Evolutionary conservation across 305 asterid species (phyloP).

Genomic region (Fraxinus velutina): DNA sequence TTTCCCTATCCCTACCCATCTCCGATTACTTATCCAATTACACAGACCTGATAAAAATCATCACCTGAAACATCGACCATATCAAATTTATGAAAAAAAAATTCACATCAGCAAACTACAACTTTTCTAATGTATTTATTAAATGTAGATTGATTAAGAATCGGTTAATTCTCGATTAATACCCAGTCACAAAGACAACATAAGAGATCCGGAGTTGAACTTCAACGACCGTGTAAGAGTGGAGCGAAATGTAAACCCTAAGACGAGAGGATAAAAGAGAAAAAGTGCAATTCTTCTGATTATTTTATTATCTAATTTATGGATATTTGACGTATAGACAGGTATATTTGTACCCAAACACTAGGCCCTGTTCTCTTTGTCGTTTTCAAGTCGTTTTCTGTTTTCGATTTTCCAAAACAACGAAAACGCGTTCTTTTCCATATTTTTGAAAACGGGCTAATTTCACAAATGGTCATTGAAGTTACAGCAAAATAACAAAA

Average conservation of each 20-base stretch:
- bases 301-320: not conserved
- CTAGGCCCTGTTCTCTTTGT: too few relatives aligned
- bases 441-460: too few relatives aligned
- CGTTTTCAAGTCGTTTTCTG: too few relatives aligned
- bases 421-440: too few relatives aligned
- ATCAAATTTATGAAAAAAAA: slow-evolving; percentile 3
- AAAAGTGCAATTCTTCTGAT: not conserved
- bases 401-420: too few relatives aligned
- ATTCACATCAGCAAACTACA: not conserved
- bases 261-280: not conserved
- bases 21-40: slow-evolving; percentile 24
- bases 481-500: too few relatives aligned
- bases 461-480: too few relatives aligned
- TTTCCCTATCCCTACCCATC: slow-evolving; percentile 71
- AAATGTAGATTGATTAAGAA: not conserved
- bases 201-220: slow-evolving; percentile 21
- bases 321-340: not conserved
- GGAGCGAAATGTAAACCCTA: slow-evolving; percentile 34
- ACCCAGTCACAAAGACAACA: slow-evolving; percentile 16
- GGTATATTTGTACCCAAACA: not conserved
- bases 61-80: slow-evolving; percentile 30
- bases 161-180: not conserved
- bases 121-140: not conserved
- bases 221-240: slow-evolving; percentile 15
- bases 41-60: slow-evolving; percentile 12